Evolutionary conservation across 2,329 filamentous ascomycete species (phyloP), one percentile per base, ranked within the genome.

Genomic region (Drechslerella stenobrocha): DNA sequence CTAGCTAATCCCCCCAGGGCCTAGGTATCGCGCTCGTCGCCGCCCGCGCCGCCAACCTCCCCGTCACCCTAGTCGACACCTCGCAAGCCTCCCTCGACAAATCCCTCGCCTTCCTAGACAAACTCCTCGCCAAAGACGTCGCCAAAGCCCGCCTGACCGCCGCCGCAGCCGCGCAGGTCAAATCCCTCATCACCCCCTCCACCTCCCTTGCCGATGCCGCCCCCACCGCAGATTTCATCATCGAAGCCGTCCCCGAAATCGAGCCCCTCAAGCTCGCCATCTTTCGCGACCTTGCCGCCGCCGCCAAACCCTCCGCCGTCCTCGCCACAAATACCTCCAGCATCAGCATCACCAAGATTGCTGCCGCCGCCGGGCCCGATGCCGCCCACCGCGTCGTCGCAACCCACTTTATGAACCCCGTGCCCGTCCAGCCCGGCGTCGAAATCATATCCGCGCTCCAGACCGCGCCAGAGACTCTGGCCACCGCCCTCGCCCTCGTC

Each of bases 321-420:
- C 83, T 98, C 32, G 92, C 93, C 3, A 98, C 93, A 70, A 98
- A 98, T 80, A 98, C 93, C 4, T 96, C 90, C n/a, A 96, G 90
- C 69, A 98, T 98, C 76, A 92, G 89, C 67, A 96, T 98, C 76
- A 98, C 93, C 42, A 88, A 87, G 75, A 96, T 98, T 74, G 93
- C 93, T 18, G 63, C 63, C 2, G 91, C 93, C 2, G 84, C 91
- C 7, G 92, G 92, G 0, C 87, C 85, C 23, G 80, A 81, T 58
- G 88, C 86, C 37, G 87, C 89, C 42, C 92, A 90, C 3, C 87
- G 93, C 47, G 93, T 98, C 7, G 85, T 98, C 57, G 90, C 89
- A 52, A 97, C 93, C 13, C 93, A 98, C 77, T 98, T 98, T 78
- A 98, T 98, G 93, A 98, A 98, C 80, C 93, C 93, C 0, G 93